Evolutionary conservation across 768 basidiomycete genomes (phyloP).

Genomic region (Mycena maculata): DNA sequence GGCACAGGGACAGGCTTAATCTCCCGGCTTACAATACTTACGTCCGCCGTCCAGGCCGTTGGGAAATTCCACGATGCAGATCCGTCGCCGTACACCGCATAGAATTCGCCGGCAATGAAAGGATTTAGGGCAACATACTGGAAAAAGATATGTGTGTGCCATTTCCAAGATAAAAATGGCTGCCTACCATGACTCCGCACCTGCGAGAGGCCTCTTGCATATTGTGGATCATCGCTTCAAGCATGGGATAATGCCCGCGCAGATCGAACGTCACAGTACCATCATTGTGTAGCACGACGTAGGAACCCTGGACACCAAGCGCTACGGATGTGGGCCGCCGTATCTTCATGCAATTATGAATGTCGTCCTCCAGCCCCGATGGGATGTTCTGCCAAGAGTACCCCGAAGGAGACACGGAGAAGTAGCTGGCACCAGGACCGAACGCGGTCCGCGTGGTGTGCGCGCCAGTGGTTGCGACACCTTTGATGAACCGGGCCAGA

Average conservation of each 20-base stretch:
- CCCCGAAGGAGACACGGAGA: conserved; percentile 23
- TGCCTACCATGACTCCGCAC: conserved; percentile 24
- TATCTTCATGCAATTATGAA: conserved; percentile 9
- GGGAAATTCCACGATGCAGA: conserved; percentile 22
- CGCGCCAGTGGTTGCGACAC: not conserved
- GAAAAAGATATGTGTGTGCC: not conserved
- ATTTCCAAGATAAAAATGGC: no score
- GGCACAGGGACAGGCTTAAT: not conserved
- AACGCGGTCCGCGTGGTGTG: conserved; percentile 25
- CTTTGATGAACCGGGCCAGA: conserved; percentile 22
- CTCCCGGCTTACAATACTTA: conserved; percentile 16
- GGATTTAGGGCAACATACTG: conserved; percentile 29
- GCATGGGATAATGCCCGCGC: conserved; percentile 24
- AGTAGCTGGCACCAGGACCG: conserved; percentile 17
- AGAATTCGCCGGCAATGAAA: conserved; percentile 20
- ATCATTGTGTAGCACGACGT: conserved; percentile 25
- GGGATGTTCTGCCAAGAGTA: conserved; percentile 29
- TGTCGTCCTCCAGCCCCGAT: conserved; percentile 3
- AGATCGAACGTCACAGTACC: conserved; percentile 21
- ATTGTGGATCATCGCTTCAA: conserved; percentile 21
- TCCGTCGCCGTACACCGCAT: conserved; percentile 24
- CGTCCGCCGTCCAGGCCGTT: conserved; percentile 11
- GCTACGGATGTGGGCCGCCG: conserved; percentile 24
- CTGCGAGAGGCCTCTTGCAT: conserved; percentile 2
- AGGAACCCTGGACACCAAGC: conserved; percentile 23